Evolutionary conservation across 805 yeast species (phyloP), one percentile per base, ranked within the genome.

Genomic region (Candida silvicultrix): DNA sequence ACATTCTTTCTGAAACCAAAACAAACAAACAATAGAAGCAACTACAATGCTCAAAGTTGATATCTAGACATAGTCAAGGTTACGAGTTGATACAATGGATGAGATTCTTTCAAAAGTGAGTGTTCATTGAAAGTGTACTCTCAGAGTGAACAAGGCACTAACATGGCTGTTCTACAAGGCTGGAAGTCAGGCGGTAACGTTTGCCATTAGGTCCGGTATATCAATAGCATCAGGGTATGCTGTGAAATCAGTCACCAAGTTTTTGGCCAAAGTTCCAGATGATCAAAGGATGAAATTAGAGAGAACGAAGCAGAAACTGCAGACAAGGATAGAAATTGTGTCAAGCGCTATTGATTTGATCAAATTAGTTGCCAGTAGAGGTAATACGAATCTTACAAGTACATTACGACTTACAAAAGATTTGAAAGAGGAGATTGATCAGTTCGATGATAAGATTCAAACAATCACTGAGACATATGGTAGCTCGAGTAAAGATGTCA

Each of bases 171-270:
- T 23, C 5, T 28, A n/a, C 14, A 12, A 72, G 63, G 94, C 94
- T 3, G 85, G 89, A 28, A 78, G 78, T 43, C 89, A 85, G 52
- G 86, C 87, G 1, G 85, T 85, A n/a, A 75, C 88, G 2, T 82
- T 85, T 64, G 95, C 90, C 10, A 78, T 85, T 23, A 70, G 84
- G 46, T 84, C 90, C 1, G 89, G 94, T 0, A 76, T 85, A 29
- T 80, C 89, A 2, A 53, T 85, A 19, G 94, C 90, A 0, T 79
- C 89, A 0, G 78, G 84, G 0, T 85, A 78, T 64, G 89, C 90
- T 20, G 71, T 85, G 38, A 79, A 77, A 47, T 78, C 84, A 1
- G 76, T 85, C n/a, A 62, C 78, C 10, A 73, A 62, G 43, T 71
- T 83, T 47, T 65, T 85, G 38, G 81, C 74, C 18, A 63, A 65